Conservation (phyloP, 768 basidiomycete genomes). For the Pholiota microspora region DNA sequence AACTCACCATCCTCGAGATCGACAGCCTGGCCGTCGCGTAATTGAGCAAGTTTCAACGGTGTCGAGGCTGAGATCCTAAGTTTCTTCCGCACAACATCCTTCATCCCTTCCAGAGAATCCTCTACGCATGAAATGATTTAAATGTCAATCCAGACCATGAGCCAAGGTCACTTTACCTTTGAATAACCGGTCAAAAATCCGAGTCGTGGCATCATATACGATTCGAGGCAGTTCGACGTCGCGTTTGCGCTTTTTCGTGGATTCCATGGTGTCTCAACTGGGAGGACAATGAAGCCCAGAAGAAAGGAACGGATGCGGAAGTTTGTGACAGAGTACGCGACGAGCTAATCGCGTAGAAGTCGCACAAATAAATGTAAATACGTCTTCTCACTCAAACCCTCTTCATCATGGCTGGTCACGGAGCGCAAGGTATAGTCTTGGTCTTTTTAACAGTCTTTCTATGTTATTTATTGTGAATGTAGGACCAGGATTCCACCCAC, state of each 20-base stretch:
- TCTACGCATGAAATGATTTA: slow-evolving; percentile 37
- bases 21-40: slow-evolving; percentile 50
- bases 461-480: slow-evolving; percentile 7
- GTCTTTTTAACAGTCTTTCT: neutral
- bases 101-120: slow-evolving; percentile 55
- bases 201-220: slow-evolving; percentile 39
- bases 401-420: slow-evolving; percentile 36
- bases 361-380: slow-evolving; percentile 36
- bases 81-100: slow-evolving; percentile 58
- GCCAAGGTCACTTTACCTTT: slow-evolving; percentile 37
- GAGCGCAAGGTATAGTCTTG: slow-evolving; percentile 32
- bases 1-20: slow-evolving; percentile 76
- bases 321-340: slow-evolving; percentile 16
- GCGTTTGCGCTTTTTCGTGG: slow-evolving; percentile 42
- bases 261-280: slow-evolving; percentile 28
- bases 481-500: slow-evolving; percentile 86
- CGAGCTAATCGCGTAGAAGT: slow-evolving; percentile 17
- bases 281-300: slow-evolving; percentile 9
- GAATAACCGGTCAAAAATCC: slow-evolving; percentile 53
- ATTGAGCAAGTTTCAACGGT: slow-evolving; percentile 42
- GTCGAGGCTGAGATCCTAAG: slow-evolving; percentile 44
- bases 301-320: slow-evolving; percentile 10
- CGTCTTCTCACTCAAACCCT: slow-evolving; percentile 17
- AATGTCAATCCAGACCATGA: slow-evolving; percentile 5
- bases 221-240: slow-evolving; percentile 39